These are phyloP conservation scores for Hyaloscypha finlandica DNA, from an alignment of 495 filamentous ascomycete species.

Conservation along the genomic window DNA sequence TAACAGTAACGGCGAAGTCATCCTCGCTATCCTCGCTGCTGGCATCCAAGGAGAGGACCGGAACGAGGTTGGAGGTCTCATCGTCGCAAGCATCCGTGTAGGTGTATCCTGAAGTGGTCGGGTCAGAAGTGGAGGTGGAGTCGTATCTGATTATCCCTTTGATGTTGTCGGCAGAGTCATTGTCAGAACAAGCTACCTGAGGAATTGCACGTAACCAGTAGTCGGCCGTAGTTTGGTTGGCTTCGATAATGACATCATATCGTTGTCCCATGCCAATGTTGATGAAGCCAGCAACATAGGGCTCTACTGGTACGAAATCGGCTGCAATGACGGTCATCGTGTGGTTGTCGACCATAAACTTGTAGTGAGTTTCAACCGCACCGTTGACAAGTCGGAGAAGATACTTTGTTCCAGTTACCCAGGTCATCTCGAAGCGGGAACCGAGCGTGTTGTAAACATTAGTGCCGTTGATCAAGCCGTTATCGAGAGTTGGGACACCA, in stretches of 20 bases:
- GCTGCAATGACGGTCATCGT: constrained; percentile 48
- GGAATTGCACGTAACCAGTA: constrained; percentile 24
- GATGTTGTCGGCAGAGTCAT: constrained; percentile 41
- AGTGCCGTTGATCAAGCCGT: constrained; percentile 54
- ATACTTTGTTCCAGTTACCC: constrained; percentile 39
- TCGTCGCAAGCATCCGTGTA: constrained; percentile 42
- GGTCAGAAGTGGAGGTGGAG: constrained; percentile 31
- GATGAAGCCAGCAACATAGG: constrained; percentile 46
- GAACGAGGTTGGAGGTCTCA: constrained; percentile 41
- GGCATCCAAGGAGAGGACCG: constrained; percentile 40
- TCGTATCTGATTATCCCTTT: constrained; percentile 58
- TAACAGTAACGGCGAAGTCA: constrained; percentile 34
- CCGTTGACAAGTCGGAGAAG: constrained; percentile 56
- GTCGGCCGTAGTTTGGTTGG: constrained; percentile 40
- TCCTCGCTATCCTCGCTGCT: constrained; percentile 20
- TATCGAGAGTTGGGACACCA: constrained; percentile 44
- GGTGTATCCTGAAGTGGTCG: constrained; percentile 33
- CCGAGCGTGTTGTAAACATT: constrained; percentile 34
- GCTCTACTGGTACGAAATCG: constrained; percentile 54
- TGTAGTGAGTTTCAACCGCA: constrained; percentile 47
- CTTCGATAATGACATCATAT: constrained; percentile 67
- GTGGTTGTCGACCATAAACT: constrained; percentile 51
- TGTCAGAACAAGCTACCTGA: constrained; percentile 31
- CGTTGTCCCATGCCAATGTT: constrained; percentile 66
- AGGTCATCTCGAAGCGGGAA: constrained; percentile 32